Percentiles rank a stretch among this genome's conserved stretches.
Evolutionary conservation across 2,329 filamentous ascomycete genomes (phyloP).

Genomic region (Talaromyces sp.): DNA sequence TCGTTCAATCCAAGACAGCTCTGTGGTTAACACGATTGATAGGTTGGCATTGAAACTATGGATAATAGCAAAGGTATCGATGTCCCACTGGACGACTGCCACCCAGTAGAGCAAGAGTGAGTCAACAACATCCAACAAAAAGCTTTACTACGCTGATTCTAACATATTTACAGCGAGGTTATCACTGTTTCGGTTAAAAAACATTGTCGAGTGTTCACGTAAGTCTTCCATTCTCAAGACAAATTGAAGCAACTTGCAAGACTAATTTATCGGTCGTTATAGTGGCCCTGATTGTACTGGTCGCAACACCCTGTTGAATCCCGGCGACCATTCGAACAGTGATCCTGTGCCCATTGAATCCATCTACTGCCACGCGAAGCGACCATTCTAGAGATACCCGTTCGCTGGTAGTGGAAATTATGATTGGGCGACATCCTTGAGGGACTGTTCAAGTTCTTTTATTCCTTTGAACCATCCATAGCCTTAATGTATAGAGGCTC

Average conservation of each 20-base stretch:
- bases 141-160: neutral
- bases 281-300: constrained; percentile 27
- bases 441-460: no score
- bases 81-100: constrained; percentile 26
- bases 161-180: constrained; percentile 15
- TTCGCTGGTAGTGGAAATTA: no score
- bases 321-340: constrained; percentile 24
- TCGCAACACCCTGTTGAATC: constrained; percentile 23
- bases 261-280: neutral
- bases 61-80: constrained; percentile 20
- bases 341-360: constrained; percentile 27
- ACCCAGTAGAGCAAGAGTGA: constrained; percentile 27
- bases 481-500: no score
- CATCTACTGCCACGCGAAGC: constrained; percentile 25
- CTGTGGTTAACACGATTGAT: constrained; percentile 2
- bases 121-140: neutral
- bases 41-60: constrained; percentile 27
- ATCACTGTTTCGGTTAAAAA: constrained; percentile 25
- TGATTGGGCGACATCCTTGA: no score
- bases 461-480: no score
- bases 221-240: constrained; percentile 1
- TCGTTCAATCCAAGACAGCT: neutral
- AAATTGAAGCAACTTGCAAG: neutral
- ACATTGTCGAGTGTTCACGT: constrained; percentile 29
- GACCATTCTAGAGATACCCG: constrained; percentile 6